phyloP scores from a whole-genome alignment of 2,329 filamentous ascomycete genomes.

The Paraconiothyrium brasiliense region DNA sequence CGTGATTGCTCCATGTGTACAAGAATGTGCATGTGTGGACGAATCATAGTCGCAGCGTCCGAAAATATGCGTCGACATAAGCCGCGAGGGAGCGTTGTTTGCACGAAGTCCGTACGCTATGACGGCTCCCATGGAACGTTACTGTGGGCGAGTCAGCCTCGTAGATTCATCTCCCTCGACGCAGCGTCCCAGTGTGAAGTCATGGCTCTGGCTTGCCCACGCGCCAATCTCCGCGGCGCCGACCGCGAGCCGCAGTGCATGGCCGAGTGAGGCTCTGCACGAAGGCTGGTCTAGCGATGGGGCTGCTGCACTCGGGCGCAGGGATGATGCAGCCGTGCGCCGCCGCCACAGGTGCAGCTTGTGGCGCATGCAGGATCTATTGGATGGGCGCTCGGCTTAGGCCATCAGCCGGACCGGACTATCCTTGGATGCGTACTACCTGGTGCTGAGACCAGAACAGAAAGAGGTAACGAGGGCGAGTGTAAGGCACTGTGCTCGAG shows the following conservation, averaged over 20 bases:
- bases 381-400: neutral
- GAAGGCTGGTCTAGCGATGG: slow-evolving; percentile 1
- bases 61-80: slow-evolving; percentile 1
- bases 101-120: slow-evolving; percentile 15
- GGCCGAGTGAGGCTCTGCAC: slow-evolving; percentile 5
- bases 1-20: slow-evolving; percentile 10
- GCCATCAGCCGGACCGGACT: neutral
- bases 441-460: slow-evolving; percentile 6
- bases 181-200: neutral
- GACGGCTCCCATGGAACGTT: slow-evolving; percentile 11
- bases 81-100: slow-evolving; percentile 14
- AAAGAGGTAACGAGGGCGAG: slow-evolving; percentile 2
- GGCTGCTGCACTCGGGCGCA: slow-evolving; percentile 1
- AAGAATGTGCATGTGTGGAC: slow-evolving; percentile 2
- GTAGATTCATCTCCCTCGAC: slow-evolving; percentile 14
- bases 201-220: slow-evolving; percentile 9
- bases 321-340: neutral
- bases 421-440: neutral
- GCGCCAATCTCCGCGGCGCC: slow-evolving; percentile 11
- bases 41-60: neutral
- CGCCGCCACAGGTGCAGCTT: slow-evolving; percentile 7
- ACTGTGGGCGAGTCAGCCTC: slow-evolving; percentile 9
- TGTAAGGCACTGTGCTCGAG: neutral
- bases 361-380: slow-evolving; percentile 1
- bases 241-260: neutral